A percentile compares a stretch with the other conserved stretches of the same genome.
Conservation (phyloP, 306 rosid genomes). For the Vigna radiata region DNA sequence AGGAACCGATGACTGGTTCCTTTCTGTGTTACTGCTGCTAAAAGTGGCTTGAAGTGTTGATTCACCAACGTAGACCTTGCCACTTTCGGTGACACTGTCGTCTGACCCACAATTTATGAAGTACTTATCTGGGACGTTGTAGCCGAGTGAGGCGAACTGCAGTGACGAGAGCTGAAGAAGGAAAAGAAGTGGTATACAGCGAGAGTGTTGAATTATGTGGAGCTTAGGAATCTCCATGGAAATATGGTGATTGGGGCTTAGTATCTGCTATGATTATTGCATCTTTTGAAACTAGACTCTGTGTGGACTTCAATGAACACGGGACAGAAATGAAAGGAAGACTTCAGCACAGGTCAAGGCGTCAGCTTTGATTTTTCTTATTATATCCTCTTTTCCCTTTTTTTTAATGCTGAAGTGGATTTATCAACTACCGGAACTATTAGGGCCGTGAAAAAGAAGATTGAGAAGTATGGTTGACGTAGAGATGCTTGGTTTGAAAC, state of each 20-base stretch:
- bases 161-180: slow-evolving; percentile 38
- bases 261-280: background rate
- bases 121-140: slow-evolving; percentile 9
- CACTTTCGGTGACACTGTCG: background rate
- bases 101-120: slow-evolving; percentile 59
- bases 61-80: slow-evolving; percentile 25
- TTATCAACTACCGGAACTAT: slow-evolving; percentile 22
- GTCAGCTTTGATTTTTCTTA: slow-evolving; percentile 34
- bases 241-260: background rate
- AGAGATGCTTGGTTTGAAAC: background rate
- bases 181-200: slow-evolving; percentile 1
- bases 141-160: slow-evolving; percentile 12
- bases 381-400: too few relatives aligned
- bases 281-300: background rate
- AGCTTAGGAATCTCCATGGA: slow-evolving; percentile 35
- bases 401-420: slow-evolving; percentile 3
- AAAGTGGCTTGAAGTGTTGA: background rate
- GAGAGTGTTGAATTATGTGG: background rate
- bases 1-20: background rate
- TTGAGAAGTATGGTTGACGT: background rate
- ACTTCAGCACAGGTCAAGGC: slow-evolving; percentile 21
- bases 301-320: background rate
- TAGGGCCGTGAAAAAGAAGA: background rate
- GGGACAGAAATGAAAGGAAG: slow-evolving; percentile 20
- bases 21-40: background rate